Conservation (phyloP, 225 moss, liverwort and hornwort species). For the Pseudisothecium myosuroides region DNA sequence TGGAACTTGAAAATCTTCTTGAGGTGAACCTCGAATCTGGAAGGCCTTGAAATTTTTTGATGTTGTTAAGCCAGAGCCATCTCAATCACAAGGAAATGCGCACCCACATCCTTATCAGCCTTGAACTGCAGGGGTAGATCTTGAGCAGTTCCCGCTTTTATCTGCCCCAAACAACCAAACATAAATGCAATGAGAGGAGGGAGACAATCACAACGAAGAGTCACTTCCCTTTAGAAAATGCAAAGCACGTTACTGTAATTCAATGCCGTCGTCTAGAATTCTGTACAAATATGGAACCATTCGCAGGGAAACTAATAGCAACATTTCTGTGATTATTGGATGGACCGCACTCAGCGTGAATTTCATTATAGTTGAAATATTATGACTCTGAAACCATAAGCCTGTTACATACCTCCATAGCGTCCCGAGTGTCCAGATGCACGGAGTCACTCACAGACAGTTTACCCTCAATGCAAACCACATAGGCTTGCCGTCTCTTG, state of each 20-base stretch:
- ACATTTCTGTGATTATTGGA: not conserved
- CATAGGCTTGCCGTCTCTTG: slow-evolving; percentile 60
- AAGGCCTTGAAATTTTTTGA: not conserved
- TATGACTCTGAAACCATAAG: not conserved
- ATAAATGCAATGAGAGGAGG: not conserved
- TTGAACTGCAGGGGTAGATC: slow-evolving; percentile 42
- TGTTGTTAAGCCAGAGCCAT: slow-evolving; percentile 32
- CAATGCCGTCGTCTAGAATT: not conserved
- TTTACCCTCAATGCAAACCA: slow-evolving; percentile 74
- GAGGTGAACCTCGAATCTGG: not conserved
- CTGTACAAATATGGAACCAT: not conserved
- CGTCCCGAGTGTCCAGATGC: slow-evolving; percentile 56
- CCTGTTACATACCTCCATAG: slow-evolving; percentile 41
- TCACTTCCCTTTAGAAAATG: not conserved
- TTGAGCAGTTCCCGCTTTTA: slow-evolving; percentile 26
- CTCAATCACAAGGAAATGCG: slow-evolving; percentile 77
- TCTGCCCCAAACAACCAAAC: slow-evolving; percentile 21
- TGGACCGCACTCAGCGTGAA: not conserved
- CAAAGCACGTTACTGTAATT: not conserved
- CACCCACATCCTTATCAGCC: slow-evolving; percentile 44
- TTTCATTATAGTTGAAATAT: not conserved
- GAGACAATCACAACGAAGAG: not conserved
- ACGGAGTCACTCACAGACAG: slow-evolving; percentile 42
- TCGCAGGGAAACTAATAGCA: not conserved
- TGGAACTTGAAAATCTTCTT: not conserved